phyloP scores from a whole-genome alignment of 2,329 filamentous ascomycete genomes.

The Dactylellina cionopaga region DNA sequence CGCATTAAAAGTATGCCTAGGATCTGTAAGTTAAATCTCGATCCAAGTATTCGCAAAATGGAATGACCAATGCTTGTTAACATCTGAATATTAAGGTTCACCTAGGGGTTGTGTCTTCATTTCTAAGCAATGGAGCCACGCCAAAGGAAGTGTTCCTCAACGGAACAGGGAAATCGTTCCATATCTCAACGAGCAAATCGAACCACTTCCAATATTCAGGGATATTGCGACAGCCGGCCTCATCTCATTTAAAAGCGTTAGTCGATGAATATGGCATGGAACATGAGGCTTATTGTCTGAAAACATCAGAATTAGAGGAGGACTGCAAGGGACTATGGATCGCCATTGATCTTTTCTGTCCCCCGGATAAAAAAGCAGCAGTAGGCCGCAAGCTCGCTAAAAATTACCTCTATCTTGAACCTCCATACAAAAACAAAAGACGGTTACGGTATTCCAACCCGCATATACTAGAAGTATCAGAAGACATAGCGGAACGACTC shows the following conservation, averaged over 20 bases:
- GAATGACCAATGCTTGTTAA: too few relatives aligned
- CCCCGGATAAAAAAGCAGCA: not conserved
- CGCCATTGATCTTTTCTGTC: conserved; percentile 6
- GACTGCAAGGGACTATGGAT: not conserved
- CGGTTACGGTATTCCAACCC: conserved; percentile 3
- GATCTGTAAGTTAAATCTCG: too few relatives aligned
- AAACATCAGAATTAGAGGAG: not conserved
- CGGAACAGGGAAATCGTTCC: too few relatives aligned
- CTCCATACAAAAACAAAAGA: not conserved
- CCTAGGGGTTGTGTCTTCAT: too few relatives aligned
- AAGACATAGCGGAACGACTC: not conserved
- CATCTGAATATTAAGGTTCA: too few relatives aligned
- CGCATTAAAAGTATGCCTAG: too few relatives aligned
- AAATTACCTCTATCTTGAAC: not conserved
- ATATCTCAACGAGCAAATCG: too few relatives aligned
- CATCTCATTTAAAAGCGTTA: not conserved
- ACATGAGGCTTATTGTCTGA: not conserved
- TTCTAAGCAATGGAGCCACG: too few relatives aligned
- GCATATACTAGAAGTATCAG: not conserved
- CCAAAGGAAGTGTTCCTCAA: too few relatives aligned
- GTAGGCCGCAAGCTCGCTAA: not conserved
- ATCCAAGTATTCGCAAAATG: too few relatives aligned
- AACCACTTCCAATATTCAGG: not conserved
- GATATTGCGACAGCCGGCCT: not conserved
- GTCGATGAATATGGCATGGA: not conserved